Percentiles rank a stretch among this genome's conserved stretches.
These are phyloP conservation scores for Sarocladium oryzae DNA, from an alignment of 2,329 filamentous ascomycete species.

Conservation along the genomic window DNA sequence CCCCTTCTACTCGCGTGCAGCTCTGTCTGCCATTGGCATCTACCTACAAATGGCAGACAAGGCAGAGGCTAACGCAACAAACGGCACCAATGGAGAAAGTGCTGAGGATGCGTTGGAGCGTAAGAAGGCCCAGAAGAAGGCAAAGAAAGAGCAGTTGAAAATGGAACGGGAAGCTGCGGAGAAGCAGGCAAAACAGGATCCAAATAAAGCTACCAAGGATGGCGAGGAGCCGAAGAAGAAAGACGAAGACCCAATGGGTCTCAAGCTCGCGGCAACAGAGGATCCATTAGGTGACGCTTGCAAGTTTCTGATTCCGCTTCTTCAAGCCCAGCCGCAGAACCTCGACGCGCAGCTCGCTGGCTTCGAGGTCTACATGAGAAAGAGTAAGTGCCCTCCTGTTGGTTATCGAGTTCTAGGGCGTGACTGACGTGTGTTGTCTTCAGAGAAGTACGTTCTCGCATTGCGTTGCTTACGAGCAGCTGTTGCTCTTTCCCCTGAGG, in stretches of 20 bases:
- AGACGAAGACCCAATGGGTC: conserved; percentile 80
- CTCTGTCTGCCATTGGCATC: conserved; percentile 71
- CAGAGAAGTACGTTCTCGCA: conserved; percentile 82
- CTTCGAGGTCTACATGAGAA: conserved; percentile 82
- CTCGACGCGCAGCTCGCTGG: conserved; percentile 77
- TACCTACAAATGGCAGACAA: conserved; percentile 77
- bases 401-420: not conserved
- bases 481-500: conserved; percentile 57
- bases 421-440: conserved; percentile 11
- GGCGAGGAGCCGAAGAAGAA: conserved; percentile 72
- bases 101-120: conserved; percentile 59
- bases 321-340: conserved; percentile 76
- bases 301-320: conserved; percentile 75
- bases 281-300: conserved; percentile 80
- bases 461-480: conserved; percentile 78
- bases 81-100: conserved; percentile 44
- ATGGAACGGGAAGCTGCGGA: conserved; percentile 73
- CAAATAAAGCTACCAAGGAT: conserved; percentile 62
- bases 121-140: conserved; percentile 87
- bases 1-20: conserved; percentile 83
- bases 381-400: conserved; percentile 53
- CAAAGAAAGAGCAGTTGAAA: conserved; percentile 63
- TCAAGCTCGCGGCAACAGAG: conserved; percentile 71
- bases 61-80: conserved; percentile 55
- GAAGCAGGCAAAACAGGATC: conserved; percentile 72